Conservation (phyloP, 2,329 filamentous ascomycete species). For the Raffaelea arxii region DNA sequence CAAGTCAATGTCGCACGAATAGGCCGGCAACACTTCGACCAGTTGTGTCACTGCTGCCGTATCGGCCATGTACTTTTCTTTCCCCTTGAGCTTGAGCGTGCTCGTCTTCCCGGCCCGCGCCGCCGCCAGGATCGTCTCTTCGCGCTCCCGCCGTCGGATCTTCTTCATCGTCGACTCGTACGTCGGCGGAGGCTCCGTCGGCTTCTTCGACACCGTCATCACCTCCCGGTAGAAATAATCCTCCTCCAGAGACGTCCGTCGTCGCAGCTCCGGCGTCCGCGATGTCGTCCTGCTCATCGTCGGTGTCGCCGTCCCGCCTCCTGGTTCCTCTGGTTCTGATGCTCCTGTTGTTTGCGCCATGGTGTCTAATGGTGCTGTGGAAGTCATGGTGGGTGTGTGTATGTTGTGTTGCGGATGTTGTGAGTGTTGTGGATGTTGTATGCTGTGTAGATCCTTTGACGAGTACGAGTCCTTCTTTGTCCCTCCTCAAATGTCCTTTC, state of each 20-base stretch:
- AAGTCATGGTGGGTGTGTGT: background rate
- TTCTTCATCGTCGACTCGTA: slow-evolving; percentile 27
- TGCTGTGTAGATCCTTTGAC: no score
- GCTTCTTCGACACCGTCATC: slow-evolving; percentile 34
- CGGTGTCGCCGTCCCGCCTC: background rate
- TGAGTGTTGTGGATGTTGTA: no score
- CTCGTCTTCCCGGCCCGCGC: background rate
- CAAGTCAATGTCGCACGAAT: slow-evolving; percentile 45
- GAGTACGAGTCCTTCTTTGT: no score
- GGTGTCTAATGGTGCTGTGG: background rate
- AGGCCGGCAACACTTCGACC: slow-evolving; percentile 36
- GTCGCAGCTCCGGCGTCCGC: slow-evolving; percentile 23
- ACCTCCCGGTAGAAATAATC: slow-evolving; percentile 42
- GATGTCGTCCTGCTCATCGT: background rate
- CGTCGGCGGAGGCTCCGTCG: slow-evolving; percentile 36
- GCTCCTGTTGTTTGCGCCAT: background rate
- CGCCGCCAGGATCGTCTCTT: slow-evolving; percentile 4
- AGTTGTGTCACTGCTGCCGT: background rate
- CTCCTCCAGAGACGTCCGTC: slow-evolving; percentile 44
- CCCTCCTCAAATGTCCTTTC: no score
- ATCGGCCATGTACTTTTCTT: background rate
- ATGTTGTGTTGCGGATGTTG: background rate
- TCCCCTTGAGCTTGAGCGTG: slow-evolving; percentile 6
- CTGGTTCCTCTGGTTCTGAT: background rate
- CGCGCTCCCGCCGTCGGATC: slow-evolving; percentile 15